Evolutionary conservation across 2,329 filamentous ascomycete genomes (phyloP).

Genomic region (Colletotrichum graminicola): DNA sequence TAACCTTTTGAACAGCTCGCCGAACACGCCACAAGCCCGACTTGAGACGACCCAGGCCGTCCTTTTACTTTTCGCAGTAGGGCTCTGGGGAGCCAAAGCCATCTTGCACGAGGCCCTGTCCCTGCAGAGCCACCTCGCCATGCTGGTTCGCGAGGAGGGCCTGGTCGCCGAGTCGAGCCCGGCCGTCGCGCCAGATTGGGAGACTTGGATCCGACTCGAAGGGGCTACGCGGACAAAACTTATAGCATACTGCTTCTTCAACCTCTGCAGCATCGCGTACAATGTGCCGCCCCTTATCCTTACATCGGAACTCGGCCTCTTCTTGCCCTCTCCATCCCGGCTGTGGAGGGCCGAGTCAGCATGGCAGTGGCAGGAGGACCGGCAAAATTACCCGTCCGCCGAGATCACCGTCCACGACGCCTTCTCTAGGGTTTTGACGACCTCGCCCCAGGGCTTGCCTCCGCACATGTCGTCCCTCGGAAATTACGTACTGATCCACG

Average conservation of each 20-base stretch:
- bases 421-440: constrained; percentile 66
- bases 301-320: constrained; percentile 70
- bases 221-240: constrained; percentile 69
- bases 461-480: constrained; percentile 70
- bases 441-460: constrained; percentile 61
- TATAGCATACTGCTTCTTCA: constrained; percentile 72
- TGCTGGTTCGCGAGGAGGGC: constrained; percentile 70
- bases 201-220: constrained; percentile 70
- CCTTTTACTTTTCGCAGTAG: constrained; percentile 70
- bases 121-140: constrained; percentile 68
- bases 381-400: constrained; percentile 62
- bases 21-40: constrained; percentile 69
- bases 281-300: constrained; percentile 69
- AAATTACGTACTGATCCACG: constrained; percentile 79
- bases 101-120: constrained; percentile 71
- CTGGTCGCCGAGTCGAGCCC: constrained; percentile 62
- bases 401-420: constrained; percentile 70
- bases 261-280: constrained; percentile 72
- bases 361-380: constrained; percentile 71
- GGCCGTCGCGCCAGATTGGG: constrained; percentile 64
- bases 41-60: constrained; percentile 76
- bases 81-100: constrained; percentile 71
- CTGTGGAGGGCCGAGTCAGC: constrained; percentile 69
- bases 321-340: constrained; percentile 65
- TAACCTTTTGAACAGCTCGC: constrained; percentile 56